Conservation (phyloP, 1,284 basidiomycete genomes). For the Apiotrichum gamsii region DNA sequence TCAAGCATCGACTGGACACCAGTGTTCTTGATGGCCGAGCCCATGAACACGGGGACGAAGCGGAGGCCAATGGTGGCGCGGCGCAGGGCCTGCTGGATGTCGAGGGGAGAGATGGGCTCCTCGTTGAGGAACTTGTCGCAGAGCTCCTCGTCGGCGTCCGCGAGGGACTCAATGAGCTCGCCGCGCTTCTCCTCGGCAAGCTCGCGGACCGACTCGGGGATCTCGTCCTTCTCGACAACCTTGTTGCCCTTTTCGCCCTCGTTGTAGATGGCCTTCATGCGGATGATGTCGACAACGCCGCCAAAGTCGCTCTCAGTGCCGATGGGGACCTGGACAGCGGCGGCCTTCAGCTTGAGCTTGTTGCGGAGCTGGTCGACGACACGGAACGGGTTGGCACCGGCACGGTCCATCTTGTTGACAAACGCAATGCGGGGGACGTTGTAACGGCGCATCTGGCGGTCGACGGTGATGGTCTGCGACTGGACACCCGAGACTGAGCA, state of each 20-base stretch:
- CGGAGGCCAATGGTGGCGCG: slow-evolving; percentile 81
- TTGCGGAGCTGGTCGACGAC: slow-evolving; percentile 86
- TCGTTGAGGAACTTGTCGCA: slow-evolving; percentile 89
- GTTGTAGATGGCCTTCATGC: slow-evolving; percentile 94
- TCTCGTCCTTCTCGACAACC: slow-evolving; percentile 80
- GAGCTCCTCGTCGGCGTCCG: slow-evolving; percentile 92
- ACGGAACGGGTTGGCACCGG: slow-evolving; percentile 94
- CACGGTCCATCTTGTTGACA: slow-evolving; percentile 99
- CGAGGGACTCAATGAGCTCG: slow-evolving; percentile 90
- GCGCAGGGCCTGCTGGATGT: slow-evolving; percentile 79
- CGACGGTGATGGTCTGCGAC: slow-evolving; percentile 98
- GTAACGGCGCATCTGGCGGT: slow-evolving; percentile 96
- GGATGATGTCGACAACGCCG: slow-evolving; percentile 89
- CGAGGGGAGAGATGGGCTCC: slow-evolving; percentile 61
- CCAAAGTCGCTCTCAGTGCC: slow-evolving; percentile 81
- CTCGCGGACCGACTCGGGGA: slow-evolving; percentile 67
- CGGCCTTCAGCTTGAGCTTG: slow-evolving; percentile 87
- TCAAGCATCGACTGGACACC: slow-evolving; percentile 91
- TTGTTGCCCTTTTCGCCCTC: slow-evolving; percentile 85
- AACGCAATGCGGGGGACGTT: slow-evolving; percentile 93
- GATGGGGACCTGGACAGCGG: slow-evolving; percentile 95
- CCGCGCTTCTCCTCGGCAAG: slow-evolving; percentile 74
- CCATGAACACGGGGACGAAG: slow-evolving; percentile 95
- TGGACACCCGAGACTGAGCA: slow-evolving; percentile 97
- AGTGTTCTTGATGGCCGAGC: slow-evolving; percentile 97